Evolutionary conservation across 345 rosid species (phyloP).

Genomic region (Populus davidiana): DNA sequence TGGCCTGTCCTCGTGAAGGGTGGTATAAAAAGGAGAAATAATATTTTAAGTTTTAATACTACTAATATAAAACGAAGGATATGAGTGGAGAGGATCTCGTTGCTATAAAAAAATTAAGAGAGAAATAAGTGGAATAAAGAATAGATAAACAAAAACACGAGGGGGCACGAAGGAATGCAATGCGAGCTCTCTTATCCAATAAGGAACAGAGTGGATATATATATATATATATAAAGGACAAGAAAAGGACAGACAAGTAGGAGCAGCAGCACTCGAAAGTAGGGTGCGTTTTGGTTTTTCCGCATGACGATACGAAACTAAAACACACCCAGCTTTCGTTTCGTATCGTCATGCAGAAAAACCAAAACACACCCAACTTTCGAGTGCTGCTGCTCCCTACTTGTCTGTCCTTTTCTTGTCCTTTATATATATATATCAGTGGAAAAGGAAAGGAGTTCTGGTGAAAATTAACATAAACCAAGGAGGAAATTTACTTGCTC

Average conservation of each 20-base stretch:
- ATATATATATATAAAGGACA: not conserved
- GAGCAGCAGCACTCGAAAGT: not conserved
- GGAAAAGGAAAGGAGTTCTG: not conserved
- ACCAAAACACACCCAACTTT: not conserved
- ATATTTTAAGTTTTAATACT: no score
- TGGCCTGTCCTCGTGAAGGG: not conserved
- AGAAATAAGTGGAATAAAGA: not conserved
- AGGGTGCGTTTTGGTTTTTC: not conserved
- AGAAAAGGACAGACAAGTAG: constrained; percentile 13
- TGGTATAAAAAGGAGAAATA: not conserved
- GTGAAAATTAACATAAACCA: not conserved
- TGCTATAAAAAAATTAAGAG: not conserved
- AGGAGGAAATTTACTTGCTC: no score
- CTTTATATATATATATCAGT: not conserved
- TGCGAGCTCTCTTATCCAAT: no score
- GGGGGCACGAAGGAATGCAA: constrained; percentile 4
- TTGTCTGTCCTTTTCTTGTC: constrained; percentile 13
- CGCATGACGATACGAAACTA: not conserved
- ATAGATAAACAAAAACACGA: not conserved
- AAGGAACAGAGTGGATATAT: no score
- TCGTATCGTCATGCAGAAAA: not conserved
- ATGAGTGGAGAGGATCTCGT: no score
- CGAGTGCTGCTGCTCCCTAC: not conserved
- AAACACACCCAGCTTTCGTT: not conserved
- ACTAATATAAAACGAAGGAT: no score